Evolutionary conservation across 306 rosid genomes (phyloP), one percentile per base, ranked within the genome.

Genomic region (Geum urbanum): DNA sequence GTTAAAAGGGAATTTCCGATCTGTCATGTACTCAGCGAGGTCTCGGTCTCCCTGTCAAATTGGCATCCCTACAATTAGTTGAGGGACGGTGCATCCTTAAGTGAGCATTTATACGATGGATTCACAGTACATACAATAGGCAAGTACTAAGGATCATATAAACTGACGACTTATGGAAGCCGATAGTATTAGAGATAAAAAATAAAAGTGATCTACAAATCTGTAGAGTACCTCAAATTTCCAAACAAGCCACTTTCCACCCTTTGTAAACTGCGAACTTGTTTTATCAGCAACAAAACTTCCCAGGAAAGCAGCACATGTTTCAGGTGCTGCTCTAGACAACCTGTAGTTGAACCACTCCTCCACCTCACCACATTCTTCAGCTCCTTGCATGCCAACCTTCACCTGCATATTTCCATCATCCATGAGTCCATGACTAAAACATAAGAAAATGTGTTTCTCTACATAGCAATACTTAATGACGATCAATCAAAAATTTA

Each of bases 201-300:
- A 35, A 58, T 15, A 49, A 71, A 60, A 50, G 9, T 68, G 62
- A 39, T 37, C 37, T 19, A 6, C 5, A 19, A 40, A 18, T 68
- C 19, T 0, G 1, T 7, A 47, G 27, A 69, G 84, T 84, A 92
- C 98, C 98, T 91, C 99, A 69, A 88, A 94, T 78, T 94, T 94
- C 97, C 99, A 94, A 59, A 90, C 99, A 52, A 94, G 97, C 99
- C 99, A 94, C 80, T 91, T 94, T 76, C 96, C 95, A 62, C 92
- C 99, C 63, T 84, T 84, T 58, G 88, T 81, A 81, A 88, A 94
- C 70, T 81, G 82, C 46, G 89, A 76, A 67, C 50, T 84, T 32
- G 88, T 89, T 80, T 76, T 60, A 69, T 86, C 92, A 52, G 97
- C 92, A 11, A 91, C 80, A 74, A 94, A 91, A 84, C 96, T 88